A percentile compares a stretch with the other conserved stretches of the same genome.
Conservation (phyloP, 2,329 filamentous ascomycete genomes). For the Diaporthe humulicola region DNA sequence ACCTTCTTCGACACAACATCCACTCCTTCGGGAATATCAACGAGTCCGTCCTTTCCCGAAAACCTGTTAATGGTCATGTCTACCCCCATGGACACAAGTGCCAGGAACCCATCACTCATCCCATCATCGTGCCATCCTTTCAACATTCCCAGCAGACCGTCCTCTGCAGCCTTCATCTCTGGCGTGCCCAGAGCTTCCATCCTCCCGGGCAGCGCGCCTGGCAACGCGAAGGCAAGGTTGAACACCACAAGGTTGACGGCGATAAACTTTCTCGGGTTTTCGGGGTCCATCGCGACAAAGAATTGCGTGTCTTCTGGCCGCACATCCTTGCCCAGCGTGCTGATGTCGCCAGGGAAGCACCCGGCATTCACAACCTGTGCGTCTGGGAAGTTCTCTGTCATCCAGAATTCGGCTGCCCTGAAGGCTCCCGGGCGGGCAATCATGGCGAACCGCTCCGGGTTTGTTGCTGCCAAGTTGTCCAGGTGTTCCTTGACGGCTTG, state of each 20-base stretch:
- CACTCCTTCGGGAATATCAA: not conserved
- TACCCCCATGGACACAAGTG: not conserved
- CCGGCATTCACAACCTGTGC: constrained; percentile 2
- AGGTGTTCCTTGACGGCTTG: constrained; percentile 9
- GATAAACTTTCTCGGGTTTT: not conserved
- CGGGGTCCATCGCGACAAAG: constrained; percentile 9
- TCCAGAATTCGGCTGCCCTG: constrained; percentile 4
- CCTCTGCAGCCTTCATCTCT: constrained; percentile 3
- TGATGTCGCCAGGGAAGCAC: constrained; percentile 5
- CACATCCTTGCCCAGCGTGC: not conserved
- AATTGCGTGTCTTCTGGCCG: constrained; percentile 1
- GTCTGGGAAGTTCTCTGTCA: not conserved
- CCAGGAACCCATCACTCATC: constrained; percentile 7
- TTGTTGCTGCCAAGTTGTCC: not conserved
- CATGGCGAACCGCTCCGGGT: constrained; percentile 2
- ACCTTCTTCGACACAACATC: constrained; percentile 5
- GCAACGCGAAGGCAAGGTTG: not conserved
- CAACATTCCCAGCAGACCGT: not conserved
- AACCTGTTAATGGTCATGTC: not conserved
- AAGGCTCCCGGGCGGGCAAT: not conserved
- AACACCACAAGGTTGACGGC: constrained; percentile 1
- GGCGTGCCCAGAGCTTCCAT: not conserved
- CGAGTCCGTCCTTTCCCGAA: not conserved
- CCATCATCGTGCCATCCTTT: constrained; percentile 2
- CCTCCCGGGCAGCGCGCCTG: not conserved